Conservation (phyloP, 306 rosid genomes). For the Glycine soja region DNA sequence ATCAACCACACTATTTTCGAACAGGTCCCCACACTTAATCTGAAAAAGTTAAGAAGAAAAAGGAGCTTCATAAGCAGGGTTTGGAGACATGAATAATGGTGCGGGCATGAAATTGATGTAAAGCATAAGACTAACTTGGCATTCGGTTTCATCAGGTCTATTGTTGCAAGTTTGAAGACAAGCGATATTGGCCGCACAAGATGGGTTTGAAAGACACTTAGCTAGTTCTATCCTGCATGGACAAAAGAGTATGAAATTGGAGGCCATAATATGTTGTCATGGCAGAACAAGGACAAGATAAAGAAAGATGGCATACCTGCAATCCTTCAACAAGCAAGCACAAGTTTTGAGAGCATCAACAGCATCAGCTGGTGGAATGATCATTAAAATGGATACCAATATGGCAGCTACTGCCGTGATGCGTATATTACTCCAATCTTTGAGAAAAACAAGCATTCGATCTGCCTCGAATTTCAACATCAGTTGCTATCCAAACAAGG, state of each 20-base stretch:
- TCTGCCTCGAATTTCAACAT: slow-evolving; percentile 40
- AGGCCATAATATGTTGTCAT: background rate
- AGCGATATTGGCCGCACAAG: slow-evolving; percentile 93
- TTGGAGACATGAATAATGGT: slow-evolving; percentile 8
- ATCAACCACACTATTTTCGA: slow-evolving; percentile 93
- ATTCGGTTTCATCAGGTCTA: slow-evolving; percentile 95
- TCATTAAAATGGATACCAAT: slow-evolving; percentile 62
- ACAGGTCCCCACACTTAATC: slow-evolving; percentile 93
- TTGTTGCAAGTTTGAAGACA: slow-evolving; percentile 98
- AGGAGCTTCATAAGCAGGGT: slow-evolving; percentile 38
- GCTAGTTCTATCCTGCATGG: slow-evolving; percentile 84
- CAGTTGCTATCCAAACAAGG: slow-evolving; percentile 44
- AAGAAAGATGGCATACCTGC: slow-evolving; percentile 66
- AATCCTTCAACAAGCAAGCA: slow-evolving; percentile 89
- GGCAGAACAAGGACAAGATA: too few species aligned
- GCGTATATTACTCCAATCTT: slow-evolving; percentile 64
- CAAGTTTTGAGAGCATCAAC: slow-evolving; percentile 96
- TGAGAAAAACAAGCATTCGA: slow-evolving; percentile 45
- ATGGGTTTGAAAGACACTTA: slow-evolving; percentile 81
- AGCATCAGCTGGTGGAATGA: slow-evolving; percentile 82
- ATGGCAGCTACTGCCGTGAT: slow-evolving; percentile 58
- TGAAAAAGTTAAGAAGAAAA: slow-evolving; percentile 45
- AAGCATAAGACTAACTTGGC: slow-evolving; percentile 72
- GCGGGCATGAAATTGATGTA: slow-evolving; percentile 4
- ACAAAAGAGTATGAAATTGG: slow-evolving; percentile 43